Base-by-base conservation (phyloP, 768 basidiomycete species). In the Hygrophoropsis aurantiaca region DNA sequence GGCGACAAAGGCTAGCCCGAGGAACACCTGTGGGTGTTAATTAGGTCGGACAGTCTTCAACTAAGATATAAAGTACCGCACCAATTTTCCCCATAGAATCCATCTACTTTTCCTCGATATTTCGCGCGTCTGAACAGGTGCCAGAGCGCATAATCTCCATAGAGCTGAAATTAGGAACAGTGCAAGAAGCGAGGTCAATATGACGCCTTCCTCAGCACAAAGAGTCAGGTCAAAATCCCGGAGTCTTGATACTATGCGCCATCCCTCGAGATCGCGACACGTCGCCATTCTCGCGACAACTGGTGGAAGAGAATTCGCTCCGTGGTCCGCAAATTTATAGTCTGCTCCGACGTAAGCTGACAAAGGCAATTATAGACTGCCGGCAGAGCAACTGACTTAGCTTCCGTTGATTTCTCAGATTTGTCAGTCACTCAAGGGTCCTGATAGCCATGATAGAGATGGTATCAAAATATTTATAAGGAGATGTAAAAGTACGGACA, bases 121-220 rank as follows among this genome's bases (percentile, higher is more conserved):
- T 35, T 60, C 57, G 39, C 68, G 62, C 46, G 3, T 53, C 25
- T 49, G 66, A 37, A 10, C 51, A 42, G 30, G 59, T 35, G 40
- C 48, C 59, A 58, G 18, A 74, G 56, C 10, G 24, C 65, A 62
- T 18, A 74, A 67, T 24, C 70, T 71, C 35, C 70, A 42, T n/a
- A 77, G 58, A 4, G 72, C 66, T 6, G 72, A 50, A 44, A 82
- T 24, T 24, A 81, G 43, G 42, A 85, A 60, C 7, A 73, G 30
- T 2, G 69, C 69, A 42, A 86, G 70, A 0, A 85, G 57, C 4
- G 70, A 49, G 0, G 87, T 74, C 1, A 91, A 62, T 0, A 94
- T 25, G 35, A 85, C 58, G 11, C 81, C 85, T 52, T 91, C 85
- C 56, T 94, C 86, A 53, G 86, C 89, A 62, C 93, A 95, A 11